Evolutionary conservation across 768 basidiomycete genomes (phyloP), one percentile per base, ranked within the genome.

Genomic region (Macrolepiota albuminosa): DNA sequence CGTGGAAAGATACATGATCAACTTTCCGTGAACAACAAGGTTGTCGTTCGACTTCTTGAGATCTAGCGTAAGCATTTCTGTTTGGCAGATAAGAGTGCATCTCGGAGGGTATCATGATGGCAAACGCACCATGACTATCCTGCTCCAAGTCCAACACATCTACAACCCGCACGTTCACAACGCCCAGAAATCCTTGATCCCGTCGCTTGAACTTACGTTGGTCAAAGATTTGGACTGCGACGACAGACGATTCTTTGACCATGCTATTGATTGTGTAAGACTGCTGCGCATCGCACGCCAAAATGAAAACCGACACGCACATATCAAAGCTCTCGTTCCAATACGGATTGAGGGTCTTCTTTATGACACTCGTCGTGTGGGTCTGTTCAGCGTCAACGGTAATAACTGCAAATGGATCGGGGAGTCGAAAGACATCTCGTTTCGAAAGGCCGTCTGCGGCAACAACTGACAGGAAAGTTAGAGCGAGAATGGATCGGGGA

Each of bases 21-120:
- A 84, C 76, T 98, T 98, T 50, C 97, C 97, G 69, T 98, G 95
- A 4, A 99, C 97, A 51, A 95, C 91, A 31, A 97, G 85, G 70
- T 97, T 95, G 74, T 99, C 97, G 67, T 96, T 97, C n/a, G 95
- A 98, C 75, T 96, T 96, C 79, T 98, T 97, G 67, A 99, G 78
- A 70, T 98, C 97, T 65, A 95, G 73, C 0, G 96, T 98, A 53
- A 98, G 83, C 88, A 97, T 97, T 80, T 98, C 97, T 95, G 70
- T 55, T 43, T 26, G 58, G 36, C 68, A 29, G 37, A 65, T 59
- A 18, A 61, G 33, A 58, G 34, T 59, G 34, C 1, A 40, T 47
- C 40, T 46, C 16, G 34, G n/a, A 51, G 49, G 26, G 34, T 42
- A 48, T 49, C 47, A 33, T 37, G 48, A 50, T 26, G 37, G 39